phyloP scores from a whole-genome alignment of 495 filamentous ascomycete species.

The Lophiotrema nucula region DNA sequence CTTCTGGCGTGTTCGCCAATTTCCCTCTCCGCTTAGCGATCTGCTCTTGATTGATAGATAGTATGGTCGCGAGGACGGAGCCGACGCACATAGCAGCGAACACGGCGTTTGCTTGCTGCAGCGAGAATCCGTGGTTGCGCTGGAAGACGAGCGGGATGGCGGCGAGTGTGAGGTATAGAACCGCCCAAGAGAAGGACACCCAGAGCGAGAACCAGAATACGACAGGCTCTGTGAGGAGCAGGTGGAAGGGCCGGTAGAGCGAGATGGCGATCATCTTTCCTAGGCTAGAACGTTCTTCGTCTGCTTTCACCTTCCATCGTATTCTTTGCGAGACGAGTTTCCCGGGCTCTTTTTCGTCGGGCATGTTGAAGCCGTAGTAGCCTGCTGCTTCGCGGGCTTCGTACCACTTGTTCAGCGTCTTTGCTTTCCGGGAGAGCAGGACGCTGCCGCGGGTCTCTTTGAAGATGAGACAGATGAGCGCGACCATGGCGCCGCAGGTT shows the following conservation, averaged over 20 bases:
- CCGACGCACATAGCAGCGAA: conserved; percentile 75
- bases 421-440: conserved; percentile 74
- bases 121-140: conserved; percentile 65
- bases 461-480: conserved; percentile 58
- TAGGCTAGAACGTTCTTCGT: conserved; percentile 74
- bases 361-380: conserved; percentile 56
- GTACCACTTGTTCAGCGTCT: conserved; percentile 75
- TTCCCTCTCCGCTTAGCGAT: conserved; percentile 45
- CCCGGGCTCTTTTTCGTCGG: neutral
- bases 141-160: conserved; percentile 76
- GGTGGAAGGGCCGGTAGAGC: conserved; percentile 75
- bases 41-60: conserved; percentile 74
- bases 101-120: conserved; percentile 66
- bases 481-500: conserved; percentile 60
- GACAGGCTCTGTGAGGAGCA: conserved; percentile 86
- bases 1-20: conserved; percentile 63
- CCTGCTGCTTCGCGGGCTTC: conserved; percentile 66
- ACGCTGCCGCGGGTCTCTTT: conserved; percentile 83
- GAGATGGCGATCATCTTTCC: conserved; percentile 72
- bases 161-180: conserved; percentile 80
- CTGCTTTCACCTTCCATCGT: conserved; percentile 80
- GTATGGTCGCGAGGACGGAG: conserved; percentile 62
- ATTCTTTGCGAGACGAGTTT: conserved; percentile 53
- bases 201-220: conserved; percentile 94
- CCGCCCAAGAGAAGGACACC: conserved; percentile 86